A percentile compares a stretch with the other conserved stretches of the same genome.
phyloP scores from a whole-genome alignment of 2,329 filamentous ascomycete species.

The Cadophora luteo-olivacea region DNA sequence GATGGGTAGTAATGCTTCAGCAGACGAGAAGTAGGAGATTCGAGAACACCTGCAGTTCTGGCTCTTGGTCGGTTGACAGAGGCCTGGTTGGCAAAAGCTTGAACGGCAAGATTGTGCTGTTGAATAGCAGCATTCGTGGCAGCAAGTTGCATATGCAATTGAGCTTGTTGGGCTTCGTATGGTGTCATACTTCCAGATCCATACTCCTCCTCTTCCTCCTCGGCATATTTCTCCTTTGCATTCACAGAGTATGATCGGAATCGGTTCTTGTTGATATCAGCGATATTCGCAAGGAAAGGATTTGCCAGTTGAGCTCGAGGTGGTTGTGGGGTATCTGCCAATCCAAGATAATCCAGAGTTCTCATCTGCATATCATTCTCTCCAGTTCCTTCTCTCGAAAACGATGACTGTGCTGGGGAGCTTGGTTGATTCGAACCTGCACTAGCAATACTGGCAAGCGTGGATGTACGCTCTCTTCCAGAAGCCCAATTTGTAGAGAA shows the following conservation, averaged over 20 bases:
- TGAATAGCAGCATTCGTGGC: slow-evolving; percentile 76
- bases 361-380: slow-evolving; percentile 89
- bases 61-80: slow-evolving; percentile 84
- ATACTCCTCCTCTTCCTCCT: slow-evolving; percentile 81
- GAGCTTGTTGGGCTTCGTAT: slow-evolving; percentile 65
- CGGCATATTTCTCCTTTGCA: slow-evolving; percentile 95
- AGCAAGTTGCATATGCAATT: slow-evolving; percentile 66
- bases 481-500: slow-evolving; percentile 88
- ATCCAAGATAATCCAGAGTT: slow-evolving; percentile 92
- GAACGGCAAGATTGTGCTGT: slow-evolving; percentile 91
- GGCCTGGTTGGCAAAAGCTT: slow-evolving; percentile 87
- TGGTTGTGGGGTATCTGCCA: slow-evolving; percentile 91
- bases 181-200: slow-evolving; percentile 51
- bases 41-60: slow-evolving; percentile 88
- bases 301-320: slow-evolving; percentile 74
- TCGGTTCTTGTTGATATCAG: slow-evolving; percentile 80
- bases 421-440: slow-evolving; percentile 89
- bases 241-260: slow-evolving; percentile 99
- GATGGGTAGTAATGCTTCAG: slow-evolving; percentile 78
- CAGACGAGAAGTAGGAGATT: slow-evolving; percentile 56
- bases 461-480: slow-evolving; percentile 83
- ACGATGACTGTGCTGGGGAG: slow-evolving; percentile 85
- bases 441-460: slow-evolving; percentile 81
- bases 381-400: slow-evolving; percentile 82
- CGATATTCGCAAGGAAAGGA: slow-evolving; percentile 76